Base-by-base conservation (phyloP, 116 monocot genomes). In the Iris pallida region DNA sequence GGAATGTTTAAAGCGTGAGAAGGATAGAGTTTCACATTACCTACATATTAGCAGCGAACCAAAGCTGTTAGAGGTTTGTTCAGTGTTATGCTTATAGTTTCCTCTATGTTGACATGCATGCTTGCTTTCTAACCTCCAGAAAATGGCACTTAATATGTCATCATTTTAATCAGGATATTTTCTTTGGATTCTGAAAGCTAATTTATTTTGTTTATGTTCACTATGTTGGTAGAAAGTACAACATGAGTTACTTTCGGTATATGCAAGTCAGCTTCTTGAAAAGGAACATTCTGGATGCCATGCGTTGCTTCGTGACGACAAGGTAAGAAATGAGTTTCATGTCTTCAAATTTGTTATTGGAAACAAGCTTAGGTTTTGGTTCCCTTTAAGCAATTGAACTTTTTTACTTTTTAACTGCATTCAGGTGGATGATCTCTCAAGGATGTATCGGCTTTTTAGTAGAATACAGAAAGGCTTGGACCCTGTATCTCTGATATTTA, bases 201-300 rank as follows among this genome's bases (percentile, higher is more conserved):
- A 30, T 30, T 30, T 30, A 30, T 30, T 30, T 30, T 30, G 30
- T 12, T 73, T 20, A 6, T 47, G 49, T 45, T 74, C 71, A 59
- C 53, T 45, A 73, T 66, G 57, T 75, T 76, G 42, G 64, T 74
- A 99, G 98, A 97, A 90, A 90, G 92, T 92, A 75, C 97, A 97
- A 80, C 73, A 89, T 79, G 97, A 97, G 74, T 68, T 97, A 42
- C 74, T 97, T 41, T 70, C 76, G 59, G 87, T 81, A 45, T 78
- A 97, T 82, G 85, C 86, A 17, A 90, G 73, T 53, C 87, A 85
- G 71, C 82, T 97, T 16, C 79, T 97, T 40, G 92, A 92, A 75
- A 97, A 97, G 76, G 97, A 97, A 48, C 83, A 97, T 78, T 97
- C 97, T 59, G 97, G 97, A 60, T 97, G 97, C 47, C 79, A 83